Base-by-base conservation (phyloP, 805 yeast species). In the Metschnikowia cerradonensis region DNA sequence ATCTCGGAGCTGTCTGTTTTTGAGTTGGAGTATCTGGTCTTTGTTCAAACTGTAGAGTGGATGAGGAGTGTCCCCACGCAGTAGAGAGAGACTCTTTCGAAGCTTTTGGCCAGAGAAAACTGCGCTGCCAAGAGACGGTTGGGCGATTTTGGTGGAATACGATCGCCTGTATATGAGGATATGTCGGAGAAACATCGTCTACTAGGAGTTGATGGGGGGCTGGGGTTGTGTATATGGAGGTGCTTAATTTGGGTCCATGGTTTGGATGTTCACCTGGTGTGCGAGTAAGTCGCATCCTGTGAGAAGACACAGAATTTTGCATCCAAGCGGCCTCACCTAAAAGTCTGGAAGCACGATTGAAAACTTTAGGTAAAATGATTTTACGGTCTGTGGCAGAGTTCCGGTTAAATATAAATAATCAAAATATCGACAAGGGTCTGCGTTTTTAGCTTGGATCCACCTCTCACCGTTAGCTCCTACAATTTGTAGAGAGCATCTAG, bases 401-500 rank as follows among this genome's bases (percentile, higher is more conserved):
- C 11, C 30, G 8, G 30, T 26, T 26, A 26, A 26, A 26, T 26
- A 26, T 8, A 8, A 26, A 26, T 26, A 26, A 8, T 26, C 30
- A 26, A 26, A 26, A 26, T 26, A 26, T 26, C 30, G 11, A 26
- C 30, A 22, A 17, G 19, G n/a, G 10, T 14, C 17, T n/a, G 36
- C 19, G 19, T 13, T 34, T 14, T 15, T n/a, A 34, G 36, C 36
- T 36, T 15, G 39, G 13, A 14, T 15, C 11, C 14, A 15, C 13
- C 20, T 36, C 19, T 36, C 39, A 10, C 20, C 19, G 17, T 15
- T 2, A 14, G 22, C 8, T 6, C 14, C 35, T 48, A 63, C 20
- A 68, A 55, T 62, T 89, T 86, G 67, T 90, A 92, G 41, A 94
- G 64, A 6, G 88, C 76, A 64, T 94, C 96, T 26, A 94, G 69